phyloP scores from a whole-genome alignment of 306 rosid genomes.

The Acacia confusa region DNA sequence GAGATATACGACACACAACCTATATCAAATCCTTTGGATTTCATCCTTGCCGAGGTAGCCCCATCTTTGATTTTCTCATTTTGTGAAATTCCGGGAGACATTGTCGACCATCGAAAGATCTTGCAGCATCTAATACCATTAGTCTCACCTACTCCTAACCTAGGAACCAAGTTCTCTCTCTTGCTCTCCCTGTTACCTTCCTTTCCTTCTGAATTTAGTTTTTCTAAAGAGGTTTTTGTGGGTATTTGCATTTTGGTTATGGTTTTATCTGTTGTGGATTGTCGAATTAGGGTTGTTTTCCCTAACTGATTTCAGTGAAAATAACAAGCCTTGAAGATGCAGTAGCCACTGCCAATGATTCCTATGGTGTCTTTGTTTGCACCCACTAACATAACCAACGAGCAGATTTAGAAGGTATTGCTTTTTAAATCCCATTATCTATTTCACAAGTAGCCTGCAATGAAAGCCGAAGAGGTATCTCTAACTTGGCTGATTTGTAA shows the following conservation, averaged over 20 bases:
- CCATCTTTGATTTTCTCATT: no score
- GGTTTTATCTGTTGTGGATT: slow-evolving; percentile 27
- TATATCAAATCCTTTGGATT: no score
- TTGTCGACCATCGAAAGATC: no score
- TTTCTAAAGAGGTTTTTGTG: not conserved
- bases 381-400: slow-evolving; percentile 83
- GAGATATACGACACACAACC: no score
- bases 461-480: not conserved
- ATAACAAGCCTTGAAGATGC: slow-evolving; percentile 54
- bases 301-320: slow-evolving; percentile 20
- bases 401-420: slow-evolving; percentile 93
- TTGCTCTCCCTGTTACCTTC: slow-evolving; percentile 1
- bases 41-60: no score
- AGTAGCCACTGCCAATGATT: slow-evolving; percentile 88
- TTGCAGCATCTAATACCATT: no score
- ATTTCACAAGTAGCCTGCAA: not conserved
- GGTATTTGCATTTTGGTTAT: slow-evolving; percentile 5
- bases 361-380: slow-evolving; percentile 87
- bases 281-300: slow-evolving; percentile 52
- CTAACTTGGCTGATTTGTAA: not conserved
- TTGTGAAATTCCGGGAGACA: no score
- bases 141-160: slow-evolving; percentile 19
- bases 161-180: slow-evolving; percentile 28
- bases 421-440: not conserved
- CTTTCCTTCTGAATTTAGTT: not conserved